Evolutionary conservation across 2,329 filamentous ascomycete genomes (phyloP), one percentile per base, ranked within the genome.

Genomic region (Hypomyces perniciosus): DNA sequence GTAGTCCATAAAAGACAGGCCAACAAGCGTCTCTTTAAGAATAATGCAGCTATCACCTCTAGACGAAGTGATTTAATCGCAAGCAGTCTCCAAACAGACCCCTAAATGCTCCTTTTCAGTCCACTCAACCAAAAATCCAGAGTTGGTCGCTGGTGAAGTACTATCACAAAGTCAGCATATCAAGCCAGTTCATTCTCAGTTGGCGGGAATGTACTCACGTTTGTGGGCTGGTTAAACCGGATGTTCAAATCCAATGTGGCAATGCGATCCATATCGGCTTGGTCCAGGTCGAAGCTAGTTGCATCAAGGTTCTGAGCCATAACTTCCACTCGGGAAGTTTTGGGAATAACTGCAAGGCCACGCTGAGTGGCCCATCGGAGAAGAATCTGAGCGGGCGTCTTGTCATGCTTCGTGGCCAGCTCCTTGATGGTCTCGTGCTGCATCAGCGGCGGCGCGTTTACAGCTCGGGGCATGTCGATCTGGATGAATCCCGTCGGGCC

Each of bases 301-400:
- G 83, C 80, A 58, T 84, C 79, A 57, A 91, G 71, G 71, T 90
- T 90, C 73, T 85, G 75, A 52, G 72, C 66, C 66, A 89, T 76
- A 58, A 73, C 58, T 26, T 65, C 73, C 55, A 57, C 63, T 58
- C 68, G 77, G 70, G 68, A 85, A 56, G 79, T 85, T 80, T 92
- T 92, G 60, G 88, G 88, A 61, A 93, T 93, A 60, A 93, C 86
- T 44, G 88, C 86, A 51, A 93, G 75, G 31, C 83, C 83, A 46
- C 86, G 79, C 77, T 95, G 89, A 12, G 90, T 95, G 26, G 89
- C 83, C 90, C 90, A 96, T 61, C 90, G 81, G 59, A 96, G 77
- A 54, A 95, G 78, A 29, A 95, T 78, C 78, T 96, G 90, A 12
- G 88, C 86, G 6, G 88, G 77, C 7, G 84, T 83, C 76, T 86